These are phyloP conservation scores for Ambrosia artemisiifolia DNA, from an alignment of 129 eudicot species.

Conservation along the genomic window DNA sequence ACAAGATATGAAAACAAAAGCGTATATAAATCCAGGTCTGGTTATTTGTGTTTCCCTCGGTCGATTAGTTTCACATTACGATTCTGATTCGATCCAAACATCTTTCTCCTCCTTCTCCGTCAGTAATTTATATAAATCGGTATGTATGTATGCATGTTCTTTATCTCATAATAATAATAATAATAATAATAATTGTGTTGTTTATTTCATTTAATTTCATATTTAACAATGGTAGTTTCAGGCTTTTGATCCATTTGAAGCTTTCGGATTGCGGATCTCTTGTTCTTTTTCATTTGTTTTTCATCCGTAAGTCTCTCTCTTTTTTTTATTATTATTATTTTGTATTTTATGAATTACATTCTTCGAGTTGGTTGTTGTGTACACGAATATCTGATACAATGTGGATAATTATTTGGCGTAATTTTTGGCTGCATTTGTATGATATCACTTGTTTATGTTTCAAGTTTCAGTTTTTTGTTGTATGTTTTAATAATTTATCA, in stretches of 20 bases:
- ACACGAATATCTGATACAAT: not conserved
- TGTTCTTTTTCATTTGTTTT: slow-evolving; percentile 15
- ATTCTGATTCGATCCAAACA: slow-evolving; percentile 27
- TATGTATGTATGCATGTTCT: slow-evolving; percentile 22
- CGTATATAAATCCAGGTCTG: slow-evolving; percentile 25
- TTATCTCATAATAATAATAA: not conserved
- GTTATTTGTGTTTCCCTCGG: slow-evolving; percentile 14
- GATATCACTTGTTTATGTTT: not conserved
- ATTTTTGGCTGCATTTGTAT: not conserved
- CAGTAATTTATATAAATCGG: slow-evolving; percentile 14
- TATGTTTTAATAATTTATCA: no score
- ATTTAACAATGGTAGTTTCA: slow-evolving; percentile 8
- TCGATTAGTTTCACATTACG: slow-evolving; percentile 29
- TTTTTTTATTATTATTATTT: not conserved
- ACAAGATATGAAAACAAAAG: not conserved
- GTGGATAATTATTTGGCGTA: not conserved
- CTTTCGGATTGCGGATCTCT: slow-evolving; percentile 35
- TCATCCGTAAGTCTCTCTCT: slow-evolving; percentile 35
- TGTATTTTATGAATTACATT: not conserved
- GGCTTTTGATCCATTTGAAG: slow-evolving; percentile 41
- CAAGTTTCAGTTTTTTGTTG: not conserved
- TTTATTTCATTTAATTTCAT: not conserved
- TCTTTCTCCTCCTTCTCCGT: slow-evolving; percentile 1
- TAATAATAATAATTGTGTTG: not conserved
- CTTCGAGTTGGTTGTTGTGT: not conserved